phyloP scores from a whole-genome alignment of 306 rosid genomes.

The Arachis stenosperma region DNA sequence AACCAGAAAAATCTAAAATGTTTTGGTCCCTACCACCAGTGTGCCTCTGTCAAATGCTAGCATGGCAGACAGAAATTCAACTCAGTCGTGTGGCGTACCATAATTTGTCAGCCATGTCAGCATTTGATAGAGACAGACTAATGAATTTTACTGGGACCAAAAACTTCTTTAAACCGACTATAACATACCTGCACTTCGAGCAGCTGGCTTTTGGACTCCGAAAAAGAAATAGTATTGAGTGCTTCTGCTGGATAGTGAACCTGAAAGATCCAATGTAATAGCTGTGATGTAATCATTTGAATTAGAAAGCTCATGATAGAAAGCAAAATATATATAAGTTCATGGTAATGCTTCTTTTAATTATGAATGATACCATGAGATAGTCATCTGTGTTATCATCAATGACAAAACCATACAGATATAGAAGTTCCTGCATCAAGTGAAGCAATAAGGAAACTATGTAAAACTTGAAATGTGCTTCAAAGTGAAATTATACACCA shows the following conservation, averaged over 20 bases:
- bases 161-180: too few species aligned
- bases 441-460: conserved; percentile 31
- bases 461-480: conserved; percentile 32
- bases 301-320: too few species aligned
- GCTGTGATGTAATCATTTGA: too few species aligned
- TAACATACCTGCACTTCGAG: conserved; percentile 83
- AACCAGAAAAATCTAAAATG: too few species aligned
- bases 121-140: too few species aligned
- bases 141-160: too few species aligned
- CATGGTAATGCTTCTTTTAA: not conserved
- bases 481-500: conserved; percentile 17
- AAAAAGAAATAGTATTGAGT: conserved; percentile 56
- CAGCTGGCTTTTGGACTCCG: conserved; percentile 77
- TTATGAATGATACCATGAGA: conserved; percentile 77
- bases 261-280: conserved; percentile 48
- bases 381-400: conserved; percentile 88
- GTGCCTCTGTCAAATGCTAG: too few species aligned
- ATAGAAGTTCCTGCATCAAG: conserved; percentile 86
- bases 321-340: too few species aligned
- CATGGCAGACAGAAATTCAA: too few species aligned
- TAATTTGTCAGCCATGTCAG: too few species aligned
- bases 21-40: too few species aligned
- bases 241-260: conserved; percentile 92
- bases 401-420: conserved; percentile 83
- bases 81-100: too few species aligned